A percentile compares a stretch with the other conserved stretches of the same genome.
Conservation (phyloP, 345 rosid genomes). For the Salix viminalis region DNA sequence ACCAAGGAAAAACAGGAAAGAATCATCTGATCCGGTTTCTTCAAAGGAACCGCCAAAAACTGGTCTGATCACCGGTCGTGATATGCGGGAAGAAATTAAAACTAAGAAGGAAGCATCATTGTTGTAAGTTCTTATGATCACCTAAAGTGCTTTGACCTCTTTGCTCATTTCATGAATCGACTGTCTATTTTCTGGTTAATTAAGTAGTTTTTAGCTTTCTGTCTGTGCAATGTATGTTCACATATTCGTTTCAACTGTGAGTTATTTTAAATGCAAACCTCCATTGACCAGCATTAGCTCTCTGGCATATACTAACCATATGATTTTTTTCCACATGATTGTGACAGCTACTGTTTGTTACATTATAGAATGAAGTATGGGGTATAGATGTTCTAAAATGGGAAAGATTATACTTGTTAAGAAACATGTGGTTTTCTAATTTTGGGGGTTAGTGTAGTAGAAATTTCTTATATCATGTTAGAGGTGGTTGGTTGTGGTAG, state of each 20-base stretch:
- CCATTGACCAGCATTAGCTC: background rate
- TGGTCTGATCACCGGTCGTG: slow-evolving; percentile 70
- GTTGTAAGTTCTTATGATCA: slow-evolving; percentile 39
- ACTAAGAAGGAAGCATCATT: slow-evolving; percentile 50
- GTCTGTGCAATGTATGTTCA: background rate
- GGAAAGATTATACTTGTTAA: background rate
- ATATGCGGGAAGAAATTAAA: slow-evolving; percentile 51
- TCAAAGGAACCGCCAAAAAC: slow-evolving; percentile 43
- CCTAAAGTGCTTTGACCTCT: background rate
- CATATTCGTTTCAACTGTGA: background rate
- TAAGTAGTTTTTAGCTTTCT: background rate
- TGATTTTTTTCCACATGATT: background rate
- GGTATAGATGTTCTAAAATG: background rate
- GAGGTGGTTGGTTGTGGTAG: background rate
- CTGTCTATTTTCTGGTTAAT: slow-evolving; percentile 1
- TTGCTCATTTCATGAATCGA: background rate
- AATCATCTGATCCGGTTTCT: slow-evolving; percentile 30
- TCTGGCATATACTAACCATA: background rate
- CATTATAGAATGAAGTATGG: background rate
- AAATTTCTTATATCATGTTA: background rate
- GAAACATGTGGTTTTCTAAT: background rate
- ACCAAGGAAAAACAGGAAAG: slow-evolving; percentile 48
- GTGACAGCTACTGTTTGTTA: background rate
- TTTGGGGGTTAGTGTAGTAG: background rate
- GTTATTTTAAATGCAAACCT: background rate